phyloP scores from a whole-genome alignment of 768 basidiomycete species.

The Xerocomus brunneocitrinus region DNA sequence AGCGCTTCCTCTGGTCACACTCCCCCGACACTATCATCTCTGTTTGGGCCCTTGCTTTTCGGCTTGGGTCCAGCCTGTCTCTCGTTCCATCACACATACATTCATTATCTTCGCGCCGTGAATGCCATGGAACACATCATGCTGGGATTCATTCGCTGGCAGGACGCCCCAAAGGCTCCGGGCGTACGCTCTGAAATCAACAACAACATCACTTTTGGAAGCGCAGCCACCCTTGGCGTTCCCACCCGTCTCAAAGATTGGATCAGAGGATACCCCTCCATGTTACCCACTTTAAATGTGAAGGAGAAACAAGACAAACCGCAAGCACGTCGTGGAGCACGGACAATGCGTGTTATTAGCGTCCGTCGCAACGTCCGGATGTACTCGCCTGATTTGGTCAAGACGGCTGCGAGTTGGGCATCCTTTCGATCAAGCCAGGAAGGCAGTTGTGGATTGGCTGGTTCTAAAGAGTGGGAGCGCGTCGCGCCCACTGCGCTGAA shows the following conservation, averaged over 20 bases:
- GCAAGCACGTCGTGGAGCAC: slow-evolving; percentile 69
- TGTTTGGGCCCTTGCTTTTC: slow-evolving; percentile 88
- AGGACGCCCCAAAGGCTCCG: slow-evolving; percentile 50
- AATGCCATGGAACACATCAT: slow-evolving; percentile 91
- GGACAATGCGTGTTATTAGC: slow-evolving; percentile 70
- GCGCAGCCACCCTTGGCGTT: slow-evolving; percentile 59
- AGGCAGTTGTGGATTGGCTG: slow-evolving; percentile 37
- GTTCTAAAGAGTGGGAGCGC: slow-evolving; percentile 73
- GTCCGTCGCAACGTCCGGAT: slow-evolving; percentile 80
- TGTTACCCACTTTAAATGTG: slow-evolving; percentile 59
- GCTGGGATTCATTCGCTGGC: slow-evolving; percentile 85
- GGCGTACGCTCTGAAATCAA: slow-evolving; percentile 26
- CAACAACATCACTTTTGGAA: slow-evolving; percentile 37
- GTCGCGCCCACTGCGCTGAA: slow-evolving; percentile 61
- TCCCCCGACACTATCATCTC: slow-evolving; percentile 81
- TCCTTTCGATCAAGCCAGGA: slow-evolving; percentile 26
- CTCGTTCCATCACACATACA: slow-evolving; percentile 55
- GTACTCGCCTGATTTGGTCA: slow-evolving; percentile 84
- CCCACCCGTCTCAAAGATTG: slow-evolving; percentile 87
- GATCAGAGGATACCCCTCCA: slow-evolving; percentile 85
- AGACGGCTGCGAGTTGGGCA: slow-evolving; percentile 51
- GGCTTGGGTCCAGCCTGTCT: slow-evolving; percentile 59
- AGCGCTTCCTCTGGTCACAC: slow-evolving; percentile 85
- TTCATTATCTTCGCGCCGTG: slow-evolving; percentile 72
- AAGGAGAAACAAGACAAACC: slow-evolving; percentile 46